Percentiles rank a stretch among this genome's conserved stretches.
Evolutionary conservation across 495 filamentous ascomycete genomes (phyloP).

Genomic region (Talaromyces trachyspermus): DNA sequence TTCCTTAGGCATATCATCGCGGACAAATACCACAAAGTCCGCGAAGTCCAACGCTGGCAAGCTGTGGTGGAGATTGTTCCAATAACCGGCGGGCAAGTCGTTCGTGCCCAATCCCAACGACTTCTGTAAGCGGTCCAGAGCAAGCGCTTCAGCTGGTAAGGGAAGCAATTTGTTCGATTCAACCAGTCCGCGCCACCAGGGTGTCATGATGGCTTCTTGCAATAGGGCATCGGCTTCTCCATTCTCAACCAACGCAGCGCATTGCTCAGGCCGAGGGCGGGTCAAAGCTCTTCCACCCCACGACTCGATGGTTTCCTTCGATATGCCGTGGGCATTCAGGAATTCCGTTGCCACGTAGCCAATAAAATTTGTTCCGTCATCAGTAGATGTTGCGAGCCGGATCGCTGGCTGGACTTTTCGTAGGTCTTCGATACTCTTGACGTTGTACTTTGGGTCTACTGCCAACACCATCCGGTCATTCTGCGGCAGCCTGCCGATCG

Average conservation of each 20-base stretch:
- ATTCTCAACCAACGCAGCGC: constrained; percentile 1
- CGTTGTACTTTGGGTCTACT: neutral
- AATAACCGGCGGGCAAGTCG: neutral
- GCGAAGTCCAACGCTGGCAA: neutral
- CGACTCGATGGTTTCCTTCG: neutral
- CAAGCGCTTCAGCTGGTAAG: neutral
- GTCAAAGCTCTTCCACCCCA: constrained; percentile 11
- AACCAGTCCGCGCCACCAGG: constrained; percentile 16
- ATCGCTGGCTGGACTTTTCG: neutral
- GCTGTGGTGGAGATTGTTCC: neutral
- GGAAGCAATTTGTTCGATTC: constrained; percentile 1
- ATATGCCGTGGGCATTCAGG: constrained; percentile 5
- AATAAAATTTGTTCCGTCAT: constrained; percentile 11
- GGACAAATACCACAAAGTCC: neutral
- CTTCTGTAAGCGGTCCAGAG: neutral
- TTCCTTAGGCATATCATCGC: neutral
- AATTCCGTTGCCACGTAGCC: constrained; percentile 2
- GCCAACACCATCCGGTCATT: constrained; percentile 11
- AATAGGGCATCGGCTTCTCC: constrained; percentile 12
- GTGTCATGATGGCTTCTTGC: constrained; percentile 19
- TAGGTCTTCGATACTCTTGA: neutral
- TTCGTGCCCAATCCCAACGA: neutral
- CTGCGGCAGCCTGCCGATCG: constrained; percentile 4
- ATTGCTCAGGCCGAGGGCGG: constrained; percentile 11
- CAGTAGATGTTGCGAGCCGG: neutral